Conservation (phyloP, 2,329 filamentous ascomycete species). For the Trichoderma sp. region DNA sequence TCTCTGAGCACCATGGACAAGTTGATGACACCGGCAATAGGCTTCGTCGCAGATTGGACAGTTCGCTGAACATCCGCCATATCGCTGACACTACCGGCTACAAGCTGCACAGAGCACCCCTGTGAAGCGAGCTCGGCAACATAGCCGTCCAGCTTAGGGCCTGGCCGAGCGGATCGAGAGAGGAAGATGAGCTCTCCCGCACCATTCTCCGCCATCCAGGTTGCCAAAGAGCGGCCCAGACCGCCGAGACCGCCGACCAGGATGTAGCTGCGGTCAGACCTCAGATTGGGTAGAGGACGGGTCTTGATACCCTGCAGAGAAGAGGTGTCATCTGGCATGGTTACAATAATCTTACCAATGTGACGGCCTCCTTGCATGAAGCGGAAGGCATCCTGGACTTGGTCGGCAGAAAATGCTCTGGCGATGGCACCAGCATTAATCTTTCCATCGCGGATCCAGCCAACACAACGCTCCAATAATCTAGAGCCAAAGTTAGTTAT, state of each 20-base stretch:
- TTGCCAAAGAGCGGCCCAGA: conserved; percentile 34
- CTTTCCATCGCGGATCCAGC: background rate
- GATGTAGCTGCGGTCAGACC: conserved; percentile 33
- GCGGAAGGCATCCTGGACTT: conserved; percentile 44
- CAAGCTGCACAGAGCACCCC: conserved; percentile 33
- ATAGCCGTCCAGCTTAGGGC: conserved; percentile 25
- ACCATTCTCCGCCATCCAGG: conserved; percentile 36
- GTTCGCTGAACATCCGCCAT: conserved; percentile 34
- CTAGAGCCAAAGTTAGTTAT: background rate
- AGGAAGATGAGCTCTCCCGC: conserved; percentile 35
- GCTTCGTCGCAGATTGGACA: conserved; percentile 28
- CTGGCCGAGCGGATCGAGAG: conserved; percentile 32
- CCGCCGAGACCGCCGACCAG: conserved; percentile 39
- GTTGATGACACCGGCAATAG: conserved; percentile 46
- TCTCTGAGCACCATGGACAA: conserved; percentile 41
- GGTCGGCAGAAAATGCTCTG: conserved; percentile 32
- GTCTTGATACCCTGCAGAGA: conserved; percentile 15
- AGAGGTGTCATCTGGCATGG: conserved; percentile 26
- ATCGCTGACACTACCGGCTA: conserved; percentile 38
- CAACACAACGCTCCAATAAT: conserved; percentile 15
- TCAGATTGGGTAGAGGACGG: background rate
- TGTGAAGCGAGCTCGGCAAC: conserved; percentile 31
- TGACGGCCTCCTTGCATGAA: conserved; percentile 47
- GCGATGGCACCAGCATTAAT: conserved; percentile 18
- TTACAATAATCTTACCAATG: conserved; percentile 45